Evolutionary conservation across 2,329 filamentous ascomycete species (phyloP).

Genomic region (Apiospora rasikravindrae): DNA sequence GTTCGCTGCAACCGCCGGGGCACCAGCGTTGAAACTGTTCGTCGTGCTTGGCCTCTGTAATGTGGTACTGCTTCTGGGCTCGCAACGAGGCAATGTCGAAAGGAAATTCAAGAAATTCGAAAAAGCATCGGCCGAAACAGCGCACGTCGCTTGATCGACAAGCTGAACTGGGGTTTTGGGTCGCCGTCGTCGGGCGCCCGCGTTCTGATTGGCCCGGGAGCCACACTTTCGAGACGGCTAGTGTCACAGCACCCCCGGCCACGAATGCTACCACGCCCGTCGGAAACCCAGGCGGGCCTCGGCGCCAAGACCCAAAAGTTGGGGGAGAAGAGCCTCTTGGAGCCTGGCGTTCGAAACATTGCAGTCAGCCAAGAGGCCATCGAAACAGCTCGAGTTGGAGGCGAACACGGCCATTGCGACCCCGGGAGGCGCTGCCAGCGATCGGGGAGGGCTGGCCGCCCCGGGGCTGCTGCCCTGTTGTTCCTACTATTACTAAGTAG

Average conservation of each 20-base stretch:
- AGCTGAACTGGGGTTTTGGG: neutral
- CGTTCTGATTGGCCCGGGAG: neutral
- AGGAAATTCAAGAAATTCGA: neutral
- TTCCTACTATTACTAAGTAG: neutral
- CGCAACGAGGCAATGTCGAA: neutral
- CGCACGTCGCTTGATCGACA: neutral
- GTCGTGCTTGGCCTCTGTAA: neutral
- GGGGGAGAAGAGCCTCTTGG: neutral
- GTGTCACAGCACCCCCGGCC: neutral
- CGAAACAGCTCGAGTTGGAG: slow-evolving; percentile 15
- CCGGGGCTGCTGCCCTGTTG: neutral
- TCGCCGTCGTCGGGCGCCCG: neutral
- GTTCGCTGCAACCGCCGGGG: neutral
- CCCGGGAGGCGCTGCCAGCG: neutral
- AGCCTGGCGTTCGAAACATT: neutral
- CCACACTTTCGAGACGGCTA: slow-evolving; percentile 5
- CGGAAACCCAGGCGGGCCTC: neutral
- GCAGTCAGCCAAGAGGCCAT: neutral
- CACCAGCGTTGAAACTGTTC: slow-evolving; percentile 1
- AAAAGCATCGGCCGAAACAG: slow-evolving; percentile 8
- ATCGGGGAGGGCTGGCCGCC: neutral
- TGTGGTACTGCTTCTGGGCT: slow-evolving; percentile 10
- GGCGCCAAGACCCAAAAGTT: neutral
- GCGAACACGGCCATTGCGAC: neutral
- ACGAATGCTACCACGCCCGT: neutral